These are phyloP conservation scores for Yarrowia yakushimensis DNA, from an alignment of 805 yeast genomes.

Conservation along the genomic window DNA sequence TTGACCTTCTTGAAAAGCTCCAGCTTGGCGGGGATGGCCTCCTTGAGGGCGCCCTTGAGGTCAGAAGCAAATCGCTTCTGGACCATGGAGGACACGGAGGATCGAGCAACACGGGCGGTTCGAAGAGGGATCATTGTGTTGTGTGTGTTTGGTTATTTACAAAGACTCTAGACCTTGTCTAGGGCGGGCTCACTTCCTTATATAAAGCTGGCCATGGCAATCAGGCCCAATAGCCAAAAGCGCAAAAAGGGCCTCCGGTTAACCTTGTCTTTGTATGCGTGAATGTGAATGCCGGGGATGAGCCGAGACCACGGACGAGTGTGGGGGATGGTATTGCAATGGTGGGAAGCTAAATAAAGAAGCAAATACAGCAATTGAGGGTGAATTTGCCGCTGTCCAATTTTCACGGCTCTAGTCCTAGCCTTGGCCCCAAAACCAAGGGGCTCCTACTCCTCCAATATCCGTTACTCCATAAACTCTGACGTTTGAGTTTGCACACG, in stretches of 20 bases:
- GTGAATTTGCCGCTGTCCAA: too few relatives aligned
- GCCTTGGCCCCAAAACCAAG: neutral
- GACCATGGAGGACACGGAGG: constrained; percentile 25
- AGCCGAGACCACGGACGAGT: constrained; percentile 6
- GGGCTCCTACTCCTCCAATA: neutral
- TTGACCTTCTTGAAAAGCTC: constrained; percentile 44
- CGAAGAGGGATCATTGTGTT: constrained; percentile 24
- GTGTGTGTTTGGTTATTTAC: constrained; percentile 1
- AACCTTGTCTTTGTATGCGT: constrained; percentile 25
- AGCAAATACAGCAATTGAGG: neutral
- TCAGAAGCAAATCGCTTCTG: constrained; percentile 26
- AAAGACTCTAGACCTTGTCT: neutral
- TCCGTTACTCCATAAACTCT: constrained; percentile 23
- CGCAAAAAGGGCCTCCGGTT: constrained; percentile 2
- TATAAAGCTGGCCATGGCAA: constrained; percentile 1
- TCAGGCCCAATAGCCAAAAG: constrained; percentile 10
- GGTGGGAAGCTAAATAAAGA: neutral
- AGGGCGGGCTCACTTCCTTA: neutral
- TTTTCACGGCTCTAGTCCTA: neutral
- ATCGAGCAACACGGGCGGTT: constrained; percentile 24
- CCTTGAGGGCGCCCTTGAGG: constrained; percentile 39
- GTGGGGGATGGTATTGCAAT: neutral
- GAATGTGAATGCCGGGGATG: constrained; percentile 25
- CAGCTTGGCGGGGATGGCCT: constrained; percentile 45
- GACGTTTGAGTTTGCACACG: constrained; percentile 1